Conservation (phyloP, 1,284 basidiomycete genomes). For the Inonotus obliquus region DNA sequence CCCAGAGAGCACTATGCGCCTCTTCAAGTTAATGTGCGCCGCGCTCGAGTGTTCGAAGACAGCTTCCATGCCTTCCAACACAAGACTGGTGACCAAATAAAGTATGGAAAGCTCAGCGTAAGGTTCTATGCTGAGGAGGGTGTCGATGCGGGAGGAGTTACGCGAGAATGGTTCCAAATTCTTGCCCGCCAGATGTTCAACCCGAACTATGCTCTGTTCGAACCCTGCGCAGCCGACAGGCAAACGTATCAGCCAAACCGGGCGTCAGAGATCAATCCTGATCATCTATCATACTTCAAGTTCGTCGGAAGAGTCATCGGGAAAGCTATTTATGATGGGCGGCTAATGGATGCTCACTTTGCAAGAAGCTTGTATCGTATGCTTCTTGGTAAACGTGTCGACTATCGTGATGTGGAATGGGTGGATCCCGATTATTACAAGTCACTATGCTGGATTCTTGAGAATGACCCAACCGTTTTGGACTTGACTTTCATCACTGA, state of each 20-base stretch:
- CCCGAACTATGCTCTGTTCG: slow-evolving; percentile 98
- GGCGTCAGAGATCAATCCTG: slow-evolving; percentile 89
- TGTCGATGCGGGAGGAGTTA: slow-evolving; percentile 97
- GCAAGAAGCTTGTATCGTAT: slow-evolving; percentile 93
- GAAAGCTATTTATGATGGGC: slow-evolving; percentile 92
- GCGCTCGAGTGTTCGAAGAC: slow-evolving; percentile 95
- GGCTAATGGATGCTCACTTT: slow-evolving; percentile 97
- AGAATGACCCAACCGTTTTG: slow-evolving; percentile 82
- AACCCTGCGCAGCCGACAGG: slow-evolving; percentile 92
- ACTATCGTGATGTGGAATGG: slow-evolving; percentile 93
- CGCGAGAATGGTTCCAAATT: slow-evolving; percentile 98
- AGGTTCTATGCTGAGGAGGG: slow-evolving; percentile 98
- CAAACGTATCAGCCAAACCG: slow-evolving; percentile 97
- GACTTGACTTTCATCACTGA: slow-evolving; percentile 90
- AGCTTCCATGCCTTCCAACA: slow-evolving; percentile 91
- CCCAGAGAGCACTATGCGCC: slow-evolving; percentile 78
- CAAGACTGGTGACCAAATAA: slow-evolving; percentile 93
- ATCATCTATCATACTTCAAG: slow-evolving; percentile 97
- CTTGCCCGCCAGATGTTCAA: slow-evolving; percentile 99
- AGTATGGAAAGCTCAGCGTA: slow-evolving; percentile 95
- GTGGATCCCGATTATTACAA: slow-evolving; percentile 97
- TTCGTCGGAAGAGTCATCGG: slow-evolving; percentile 98
- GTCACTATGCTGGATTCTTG: slow-evolving; percentile 86
- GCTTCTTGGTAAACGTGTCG: slow-evolving; percentile 85
- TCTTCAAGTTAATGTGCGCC: slow-evolving; percentile 88